Conservation (phyloP, 2,329 filamentous ascomycete genomes). For the Blumeria graminis region DNA sequence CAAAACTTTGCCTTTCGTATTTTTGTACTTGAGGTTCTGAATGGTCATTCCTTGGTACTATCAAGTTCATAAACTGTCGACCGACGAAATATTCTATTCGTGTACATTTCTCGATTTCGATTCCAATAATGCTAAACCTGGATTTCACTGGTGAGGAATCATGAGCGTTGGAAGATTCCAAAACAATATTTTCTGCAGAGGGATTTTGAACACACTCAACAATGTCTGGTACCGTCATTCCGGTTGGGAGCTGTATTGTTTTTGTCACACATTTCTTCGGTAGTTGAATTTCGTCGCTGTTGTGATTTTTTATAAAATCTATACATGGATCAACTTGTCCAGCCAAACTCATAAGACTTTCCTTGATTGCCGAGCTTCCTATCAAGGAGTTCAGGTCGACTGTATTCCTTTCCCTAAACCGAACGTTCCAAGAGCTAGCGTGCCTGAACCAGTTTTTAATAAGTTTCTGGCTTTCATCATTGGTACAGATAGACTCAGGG, state of each 20-base stretch:
- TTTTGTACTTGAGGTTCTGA: not conserved
- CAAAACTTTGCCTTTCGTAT: constrained; percentile 6
- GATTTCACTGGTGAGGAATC: constrained; percentile 26
- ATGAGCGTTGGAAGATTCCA: constrained; percentile 33
- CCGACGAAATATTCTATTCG: constrained; percentile 32
- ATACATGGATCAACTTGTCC: constrained; percentile 5
- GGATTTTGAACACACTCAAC: constrained; percentile 20
- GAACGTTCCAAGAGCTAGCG: constrained; percentile 22
- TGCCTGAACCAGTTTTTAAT: constrained; percentile 38
- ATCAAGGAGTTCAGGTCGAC: constrained; percentile 4
- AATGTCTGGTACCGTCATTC: constrained; percentile 27
- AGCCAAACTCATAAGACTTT: constrained; percentile 11
- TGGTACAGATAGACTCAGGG: constrained; percentile 46
- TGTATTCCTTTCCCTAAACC: constrained; percentile 2
- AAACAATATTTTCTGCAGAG: constrained; percentile 24
- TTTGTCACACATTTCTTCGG: constrained; percentile 4
- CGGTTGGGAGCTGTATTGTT: constrained; percentile 21
- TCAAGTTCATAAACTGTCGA: constrained; percentile 13
- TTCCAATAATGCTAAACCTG: constrained; percentile 49
- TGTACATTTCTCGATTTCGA: constrained; percentile 31
- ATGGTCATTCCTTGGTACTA: constrained; percentile 1
- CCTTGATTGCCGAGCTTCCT: constrained; percentile 8
- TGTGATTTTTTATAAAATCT: constrained; percentile 16
- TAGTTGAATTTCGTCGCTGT: too few species aligned
- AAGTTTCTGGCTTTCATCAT: constrained; percentile 25